These are phyloP conservation scores for Primulina tabacum DNA, from an alignment of 257 asterid genomes.

Conservation along the genomic window DNA sequence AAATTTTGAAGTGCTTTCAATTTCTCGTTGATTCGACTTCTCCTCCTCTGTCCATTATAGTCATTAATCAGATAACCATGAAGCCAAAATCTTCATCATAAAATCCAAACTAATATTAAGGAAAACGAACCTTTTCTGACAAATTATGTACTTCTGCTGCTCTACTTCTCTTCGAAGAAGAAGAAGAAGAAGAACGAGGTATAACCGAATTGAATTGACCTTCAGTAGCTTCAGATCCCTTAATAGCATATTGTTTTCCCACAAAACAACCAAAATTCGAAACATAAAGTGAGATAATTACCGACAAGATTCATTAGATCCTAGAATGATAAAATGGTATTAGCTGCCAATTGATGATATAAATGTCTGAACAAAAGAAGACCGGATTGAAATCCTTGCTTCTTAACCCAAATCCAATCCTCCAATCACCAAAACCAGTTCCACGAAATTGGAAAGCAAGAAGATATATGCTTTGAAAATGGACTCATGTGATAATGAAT, in stretches of 20 bases:
- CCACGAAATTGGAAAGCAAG: not conserved
- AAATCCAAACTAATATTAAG: slow-evolving; percentile 13
- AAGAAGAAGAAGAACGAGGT: slow-evolving; percentile 53
- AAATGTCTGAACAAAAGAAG: not conserved
- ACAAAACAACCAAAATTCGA: slow-evolving; percentile 4
- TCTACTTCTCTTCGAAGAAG: slow-evolving; percentile 77
- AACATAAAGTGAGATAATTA: slow-evolving; percentile 19
- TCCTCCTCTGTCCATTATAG: slow-evolving; percentile 70
- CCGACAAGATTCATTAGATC: slow-evolving; percentile 2
- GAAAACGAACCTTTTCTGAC: slow-evolving; percentile 76
- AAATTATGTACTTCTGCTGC: slow-evolving; percentile 92
- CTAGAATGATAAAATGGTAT: not conserved
- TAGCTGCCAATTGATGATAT: not conserved
- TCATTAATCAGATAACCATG: slow-evolving; percentile 20
- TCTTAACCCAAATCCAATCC: not conserved
- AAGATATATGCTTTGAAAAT: not conserved
- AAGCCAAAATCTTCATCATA: slow-evolving; percentile 6
- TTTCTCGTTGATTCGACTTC: slow-evolving; percentile 93
- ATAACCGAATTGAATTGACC: slow-evolving; percentile 34
- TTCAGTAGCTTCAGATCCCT: slow-evolving; percentile 67
- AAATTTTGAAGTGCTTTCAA: slow-evolving; percentile 88
- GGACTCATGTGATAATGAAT: not conserved
- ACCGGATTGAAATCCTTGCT: not conserved
- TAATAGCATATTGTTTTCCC: slow-evolving; percentile 21
- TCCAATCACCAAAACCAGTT: not conserved